Base-by-base conservation (phyloP, 805 yeast species). In the Starmera dryadoides region DNA sequence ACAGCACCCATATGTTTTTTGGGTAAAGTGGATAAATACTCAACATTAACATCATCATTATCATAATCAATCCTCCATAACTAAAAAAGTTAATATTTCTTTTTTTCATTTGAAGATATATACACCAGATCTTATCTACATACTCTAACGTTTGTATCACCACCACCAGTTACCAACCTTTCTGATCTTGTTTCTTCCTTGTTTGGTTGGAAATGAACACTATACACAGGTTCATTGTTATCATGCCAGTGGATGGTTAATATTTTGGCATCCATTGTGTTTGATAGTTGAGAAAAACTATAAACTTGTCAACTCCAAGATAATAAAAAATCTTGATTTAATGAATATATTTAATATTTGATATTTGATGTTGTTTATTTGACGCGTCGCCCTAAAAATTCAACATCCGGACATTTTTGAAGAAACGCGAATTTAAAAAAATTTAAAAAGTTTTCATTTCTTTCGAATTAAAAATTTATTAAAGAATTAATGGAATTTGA, bases 1-100 rank as follows among this genome's bases (percentile, higher is more conserved):
- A 93, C 96, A 0, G 98, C 96, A 57, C 88, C 96, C 2, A 93
- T 85, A 56, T 93, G 98, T 50, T 87, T 88, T 3, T 82, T 60
- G 4, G 28, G 28, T 37, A 93, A 68, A 0, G 96, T 86, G 15
- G 93, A 75, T 22, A 88, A 64, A 57, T 88, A 91, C 43, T 79
- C 83, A 15, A 88, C 83, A 0, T 64, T 64, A 15, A 58, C 37
- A 19, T 56, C 51, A 26, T 52, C 52, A 3, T 52, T 46, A 7
- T 43, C 40, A 11, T 38, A 34, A 20, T 14, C 46, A 25, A 67
- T 45, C 33, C 55, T 43, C 69, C 72, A 63, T 22, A 63, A 39
- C 51, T 45, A 17, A 37, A 30, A 5, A 30, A 39, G 4, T 37
- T 30, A 16, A 21, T 30, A 11, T 21, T 22, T 6, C 18, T 23